Evolutionary conservation across 2,329 filamentous ascomycete genomes (phyloP), one percentile per base, ranked within the genome.

Genomic region (Diaporthe sp.): DNA sequence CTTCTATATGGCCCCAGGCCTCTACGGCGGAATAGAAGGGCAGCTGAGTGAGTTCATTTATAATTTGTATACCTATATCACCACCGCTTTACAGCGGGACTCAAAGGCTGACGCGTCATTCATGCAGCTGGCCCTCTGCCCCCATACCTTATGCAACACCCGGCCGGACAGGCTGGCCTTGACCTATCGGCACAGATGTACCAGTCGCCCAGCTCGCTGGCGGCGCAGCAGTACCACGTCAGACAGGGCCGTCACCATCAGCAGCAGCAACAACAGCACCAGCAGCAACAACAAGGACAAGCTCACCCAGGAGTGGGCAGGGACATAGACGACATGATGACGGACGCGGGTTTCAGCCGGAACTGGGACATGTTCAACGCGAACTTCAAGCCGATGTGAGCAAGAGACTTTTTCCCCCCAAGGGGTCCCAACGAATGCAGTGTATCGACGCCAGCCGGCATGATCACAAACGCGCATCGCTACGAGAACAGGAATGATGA

Each of bases 11-110:
- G 25, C 45, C 22, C 85, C 87, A 4, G 85, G 84, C 28, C 82
- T 88, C 7, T 88, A 89, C 76, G 91, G 92, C 77, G 92, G 93
- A 71, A 89, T 94, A 68, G 93, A 95, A 79, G 93, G 92, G 25
- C 93, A 95, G 77, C 86, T 95, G 17, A 90, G 75, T 76, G 35
- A 70, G 75, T 72, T 4, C 17, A n/a, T 52, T 30, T 30, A 72
- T 9, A 52, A 40, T 52, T 40, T 30, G 30, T 40, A 38, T 40
- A 25, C 55, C n/a, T 52, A 47, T 3, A 3, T 22, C 19, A 6
- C 10, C 22, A 25, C n/a, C 9, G 6, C 19, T 28, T 40, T 17
- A 25, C 4, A 10, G 17, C 50, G 22, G 22, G 40, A 33, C 40
- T 8, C n/a, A 4, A 13, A 50, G 47, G 58, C 70, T 72, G 70